Base-by-base conservation (phyloP, 139 green algal genomes). In the Eudorina sp. region DNA sequence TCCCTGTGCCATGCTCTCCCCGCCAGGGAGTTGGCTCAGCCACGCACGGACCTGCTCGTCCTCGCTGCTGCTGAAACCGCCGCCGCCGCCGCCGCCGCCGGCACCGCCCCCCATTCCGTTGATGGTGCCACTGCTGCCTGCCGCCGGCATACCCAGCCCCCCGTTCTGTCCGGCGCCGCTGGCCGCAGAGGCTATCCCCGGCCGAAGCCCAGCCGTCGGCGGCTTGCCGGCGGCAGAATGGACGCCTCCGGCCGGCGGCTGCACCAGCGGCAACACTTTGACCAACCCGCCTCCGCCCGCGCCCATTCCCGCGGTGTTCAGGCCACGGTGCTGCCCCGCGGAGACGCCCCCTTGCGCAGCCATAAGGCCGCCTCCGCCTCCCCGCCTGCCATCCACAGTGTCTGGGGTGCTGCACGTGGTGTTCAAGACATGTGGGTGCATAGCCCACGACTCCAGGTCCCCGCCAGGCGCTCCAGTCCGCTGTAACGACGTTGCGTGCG, bases 391-490 rank as follows among this genome's bases (percentile, higher is more conserved):
- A 46, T 2, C 43, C 2, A 46, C 18, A 3, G 36, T 41, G 66
- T 76, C 66, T 0, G 16, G 48, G 4, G 51, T 70, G 64, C 34
- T 53, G 64, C 51, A 41, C 21, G n/a, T 62, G 23, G 82, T 13
- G 48, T 70, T 81, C 3, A 88, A 51, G n/a, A 34, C 83, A n/a
- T 88, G 34, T 2, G 83, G 83, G 46, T 88, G 83, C 83, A 88
- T 80, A 1, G 68, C 48, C 83, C 83, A 88, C 0, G 83, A 88
- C 48, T 81, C 83, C 13, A 88, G 38, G 51, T 88, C 83, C 23
- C 58, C 62, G 11, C 34, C 29, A 7, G 62, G n/a, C 40, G 41
- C 43, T 34, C 16, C 43, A 43, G n/a, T 36, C 70, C 40, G 40
- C 58, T 34, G 58, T 45, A 3, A 25, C 73, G 23, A 43, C 29